Evolutionary conservation across 139 green algal species (phyloP).

Genomic region (Axilococcus clingmanii): DNA sequence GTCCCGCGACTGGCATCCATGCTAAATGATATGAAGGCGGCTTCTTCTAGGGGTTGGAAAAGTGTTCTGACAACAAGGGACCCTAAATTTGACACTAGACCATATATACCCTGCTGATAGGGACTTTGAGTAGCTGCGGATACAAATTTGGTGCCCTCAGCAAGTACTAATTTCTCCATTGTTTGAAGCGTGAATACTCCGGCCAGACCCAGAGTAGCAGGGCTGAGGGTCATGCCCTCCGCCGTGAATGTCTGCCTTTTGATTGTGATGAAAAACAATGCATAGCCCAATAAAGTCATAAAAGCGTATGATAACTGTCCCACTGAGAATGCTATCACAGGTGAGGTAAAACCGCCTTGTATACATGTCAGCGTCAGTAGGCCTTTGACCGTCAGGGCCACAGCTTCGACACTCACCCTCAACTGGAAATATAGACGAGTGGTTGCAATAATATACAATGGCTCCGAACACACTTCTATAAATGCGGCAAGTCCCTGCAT

Average conservation of each 20-base stretch:
- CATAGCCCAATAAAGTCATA: conserved; percentile 34
- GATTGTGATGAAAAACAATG: conserved; percentile 7
- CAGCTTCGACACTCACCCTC: conserved; percentile 50
- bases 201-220: conserved; percentile 2
- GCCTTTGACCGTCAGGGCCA: conserved; percentile 35
- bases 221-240: neutral
- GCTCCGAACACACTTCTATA: conserved; percentile 58
- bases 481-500: conserved; percentile 54
- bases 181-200: conserved; percentile 40
- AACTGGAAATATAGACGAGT: conserved; percentile 46
- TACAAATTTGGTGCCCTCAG: conserved; percentile 69
- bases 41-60: conserved; percentile 81
- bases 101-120: conserved; percentile 73
- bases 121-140: conserved; percentile 31
- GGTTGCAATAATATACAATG: conserved; percentile 64
- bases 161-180: conserved; percentile 69
- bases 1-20: conserved; percentile 11
- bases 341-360: neutral
- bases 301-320: conserved; percentile 47
- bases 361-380: conserved; percentile 45
- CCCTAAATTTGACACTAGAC: conserved; percentile 74
- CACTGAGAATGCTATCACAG: conserved; percentile 43
- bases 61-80: conserved; percentile 72
- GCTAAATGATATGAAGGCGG: conserved; percentile 73
- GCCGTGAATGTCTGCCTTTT: neutral